Evolutionary conservation across 192 early-diverging fungal genomes (phyloP).

Genomic region (Backusella luteola): DNA sequence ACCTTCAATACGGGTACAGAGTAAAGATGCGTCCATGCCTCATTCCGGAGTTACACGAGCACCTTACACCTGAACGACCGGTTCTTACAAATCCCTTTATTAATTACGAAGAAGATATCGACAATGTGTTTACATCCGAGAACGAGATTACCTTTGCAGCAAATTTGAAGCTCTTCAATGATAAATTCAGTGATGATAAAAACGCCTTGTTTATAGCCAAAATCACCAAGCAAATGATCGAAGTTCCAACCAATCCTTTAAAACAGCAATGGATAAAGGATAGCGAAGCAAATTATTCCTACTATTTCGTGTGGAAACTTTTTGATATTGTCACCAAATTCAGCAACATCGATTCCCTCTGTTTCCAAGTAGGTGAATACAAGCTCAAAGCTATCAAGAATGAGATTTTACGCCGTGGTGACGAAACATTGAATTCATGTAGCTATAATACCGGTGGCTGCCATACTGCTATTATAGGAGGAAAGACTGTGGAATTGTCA

Average conservation of each 20-base stretch:
- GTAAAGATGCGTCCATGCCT: neutral
- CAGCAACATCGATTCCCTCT: neutral
- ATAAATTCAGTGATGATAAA: neutral
- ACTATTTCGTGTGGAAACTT: neutral
- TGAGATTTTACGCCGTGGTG: neutral
- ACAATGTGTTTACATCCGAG: neutral
- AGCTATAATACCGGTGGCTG: neutral
- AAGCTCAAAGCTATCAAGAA: neutral
- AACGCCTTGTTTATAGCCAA: neutral
- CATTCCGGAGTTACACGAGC: neutral
- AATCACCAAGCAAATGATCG: neutral
- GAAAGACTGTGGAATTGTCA: neutral
- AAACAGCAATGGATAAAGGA: neutral
- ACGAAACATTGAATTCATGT: neutral
- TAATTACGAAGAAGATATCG: neutral
- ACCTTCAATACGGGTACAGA: neutral
- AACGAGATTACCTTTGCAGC: neutral
- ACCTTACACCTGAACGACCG: neutral
- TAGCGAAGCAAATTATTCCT: neutral
- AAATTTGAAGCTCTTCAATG: neutral
- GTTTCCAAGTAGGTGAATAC: neutral
- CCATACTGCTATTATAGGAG: neutral
- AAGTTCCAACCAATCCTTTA: neutral
- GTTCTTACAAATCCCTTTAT: neutral
- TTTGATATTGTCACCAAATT: neutral